Conservation (phyloP, 176 grass and related monocot species). For the Carex littledalei region DNA sequence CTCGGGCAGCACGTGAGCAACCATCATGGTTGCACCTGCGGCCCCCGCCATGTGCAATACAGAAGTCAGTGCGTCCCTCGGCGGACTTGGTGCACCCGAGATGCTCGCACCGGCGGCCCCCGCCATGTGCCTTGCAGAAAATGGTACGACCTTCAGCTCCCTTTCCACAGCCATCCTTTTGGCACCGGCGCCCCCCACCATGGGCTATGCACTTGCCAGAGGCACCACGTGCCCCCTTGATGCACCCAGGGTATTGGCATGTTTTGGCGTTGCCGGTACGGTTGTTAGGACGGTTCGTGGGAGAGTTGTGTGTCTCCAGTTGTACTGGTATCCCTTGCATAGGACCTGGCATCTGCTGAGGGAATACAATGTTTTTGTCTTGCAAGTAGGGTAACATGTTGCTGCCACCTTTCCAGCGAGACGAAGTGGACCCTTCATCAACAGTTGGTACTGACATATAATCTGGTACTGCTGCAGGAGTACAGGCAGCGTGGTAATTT, state of each 20-base stretch:
- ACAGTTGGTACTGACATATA: constrained; percentile 42
- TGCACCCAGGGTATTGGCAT: constrained; percentile 55
- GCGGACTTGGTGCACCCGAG: constrained; percentile 87
- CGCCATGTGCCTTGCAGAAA: constrained; percentile 85
- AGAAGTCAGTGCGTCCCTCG: constrained; percentile 72
- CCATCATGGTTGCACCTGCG: constrained; percentile 52
- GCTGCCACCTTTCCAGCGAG: constrained; percentile 50
- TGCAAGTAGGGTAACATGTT: constrained; percentile 51
- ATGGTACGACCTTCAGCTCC: constrained; percentile 88
- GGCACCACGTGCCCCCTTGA: constrained; percentile 79
- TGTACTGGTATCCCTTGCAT: constrained; percentile 21
- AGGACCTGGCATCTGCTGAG: constrained; percentile 14
- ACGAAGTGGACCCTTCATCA: constrained; percentile 88
- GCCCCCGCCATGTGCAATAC: constrained; percentile 77
- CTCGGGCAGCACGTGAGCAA: constrained; percentile 59
- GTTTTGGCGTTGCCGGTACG: constrained; percentile 42
- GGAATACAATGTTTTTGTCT: constrained; percentile 18
- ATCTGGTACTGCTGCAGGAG: constrained; percentile 18
- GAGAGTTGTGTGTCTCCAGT: constrained; percentile 39
- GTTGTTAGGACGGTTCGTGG: constrained; percentile 28
- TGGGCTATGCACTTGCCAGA: constrained; percentile 79
- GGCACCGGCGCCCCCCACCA: constrained; percentile 64
- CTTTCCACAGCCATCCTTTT: constrained; percentile 64
- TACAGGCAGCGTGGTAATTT: constrained; percentile 12
- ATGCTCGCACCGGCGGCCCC: constrained; percentile 52